A percentile compares a stretch with the other conserved stretches of the same genome.
Evolutionary conservation across 352 stramenopile genomes (phyloP).

Genomic region (Phytophthora pini): DNA sequence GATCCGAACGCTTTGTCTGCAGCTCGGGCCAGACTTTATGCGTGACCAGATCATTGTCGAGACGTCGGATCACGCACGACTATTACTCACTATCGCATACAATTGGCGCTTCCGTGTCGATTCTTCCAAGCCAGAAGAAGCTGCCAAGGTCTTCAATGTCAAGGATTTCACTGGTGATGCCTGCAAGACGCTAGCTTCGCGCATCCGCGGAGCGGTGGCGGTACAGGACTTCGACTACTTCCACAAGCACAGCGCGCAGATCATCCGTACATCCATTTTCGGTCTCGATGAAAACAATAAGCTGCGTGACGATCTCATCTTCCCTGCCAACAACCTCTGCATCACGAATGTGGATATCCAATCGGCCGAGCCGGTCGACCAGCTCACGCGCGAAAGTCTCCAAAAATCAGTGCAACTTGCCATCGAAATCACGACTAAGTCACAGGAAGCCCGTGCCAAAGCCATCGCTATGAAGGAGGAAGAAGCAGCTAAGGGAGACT

Average conservation of each 20-base stretch:
- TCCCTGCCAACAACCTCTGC: constrained; percentile 78
- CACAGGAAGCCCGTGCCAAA: constrained; percentile 79
- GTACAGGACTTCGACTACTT: constrained; percentile 84
- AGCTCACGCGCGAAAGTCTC: constrained; percentile 73
- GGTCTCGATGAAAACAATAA: constrained; percentile 64
- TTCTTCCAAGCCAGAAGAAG: constrained; percentile 52
- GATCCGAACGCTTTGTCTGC: constrained; percentile 80
- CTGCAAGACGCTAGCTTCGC: constrained; percentile 81
- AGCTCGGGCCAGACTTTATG: constrained; percentile 87
- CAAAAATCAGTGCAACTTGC: constrained; percentile 86
- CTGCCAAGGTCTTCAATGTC: constrained; percentile 81
- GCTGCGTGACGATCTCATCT: constrained; percentile 60
- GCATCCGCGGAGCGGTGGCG: constrained; percentile 76
- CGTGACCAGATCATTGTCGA: constrained; percentile 86
- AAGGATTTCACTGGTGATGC: constrained; percentile 85
- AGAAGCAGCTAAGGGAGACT: constrained; percentile 73
- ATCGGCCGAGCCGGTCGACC: constrained; percentile 77
- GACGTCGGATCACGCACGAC: constrained; percentile 77
- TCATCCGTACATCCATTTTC: constrained; percentile 86
- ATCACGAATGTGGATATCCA: constrained; percentile 89
- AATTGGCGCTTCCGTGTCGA: constrained; percentile 86
- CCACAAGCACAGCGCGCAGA: constrained; percentile 84
- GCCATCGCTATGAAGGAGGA: constrained; percentile 84
- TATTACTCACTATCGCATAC: constrained; percentile 84
- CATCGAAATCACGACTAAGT: constrained; percentile 89